Conservation (phyloP, 73 alveolate species). For the Paramecium sonneborni region DNA sequence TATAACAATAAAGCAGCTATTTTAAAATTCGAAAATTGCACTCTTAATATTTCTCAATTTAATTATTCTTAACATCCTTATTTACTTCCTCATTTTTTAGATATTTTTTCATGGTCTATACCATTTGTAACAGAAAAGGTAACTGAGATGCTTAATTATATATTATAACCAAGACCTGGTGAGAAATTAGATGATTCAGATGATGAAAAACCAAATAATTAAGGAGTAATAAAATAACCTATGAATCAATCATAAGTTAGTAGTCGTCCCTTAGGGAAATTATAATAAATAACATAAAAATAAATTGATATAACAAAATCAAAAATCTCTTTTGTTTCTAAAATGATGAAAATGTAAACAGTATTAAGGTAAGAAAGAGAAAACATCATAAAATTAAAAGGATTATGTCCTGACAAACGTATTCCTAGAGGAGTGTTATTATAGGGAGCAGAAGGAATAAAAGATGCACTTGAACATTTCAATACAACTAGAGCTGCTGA, state of each 20-base stretch:
- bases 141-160: constrained; percentile 78
- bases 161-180: constrained; percentile 69
- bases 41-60: constrained; percentile 87
- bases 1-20: constrained; percentile 94
- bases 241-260: not conserved
- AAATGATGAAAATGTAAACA: constrained; percentile 75
- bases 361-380: constrained; percentile 90
- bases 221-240: not conserved
- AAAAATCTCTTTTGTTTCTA: constrained; percentile 63
- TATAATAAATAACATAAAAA: constrained; percentile 57
- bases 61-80: constrained; percentile 92
- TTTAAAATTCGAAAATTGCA: constrained; percentile 83
- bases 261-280: constrained; percentile 7
- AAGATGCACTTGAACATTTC: constrained; percentile 76
- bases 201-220: constrained; percentile 16
- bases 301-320: constrained; percentile 61
- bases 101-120: constrained; percentile 88
- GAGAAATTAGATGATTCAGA: constrained; percentile 46
- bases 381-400: constrained; percentile 82
- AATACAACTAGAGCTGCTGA: constrained; percentile 73
- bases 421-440: constrained; percentile 86
- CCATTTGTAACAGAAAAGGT: constrained; percentile 93
- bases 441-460: constrained; percentile 84
- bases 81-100: constrained; percentile 88
- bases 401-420: constrained; percentile 87